These are phyloP conservation scores for Trypanosoma platydactyli DNA, from an alignment of 208 protist genomes.

Conservation along the genomic window DNA sequence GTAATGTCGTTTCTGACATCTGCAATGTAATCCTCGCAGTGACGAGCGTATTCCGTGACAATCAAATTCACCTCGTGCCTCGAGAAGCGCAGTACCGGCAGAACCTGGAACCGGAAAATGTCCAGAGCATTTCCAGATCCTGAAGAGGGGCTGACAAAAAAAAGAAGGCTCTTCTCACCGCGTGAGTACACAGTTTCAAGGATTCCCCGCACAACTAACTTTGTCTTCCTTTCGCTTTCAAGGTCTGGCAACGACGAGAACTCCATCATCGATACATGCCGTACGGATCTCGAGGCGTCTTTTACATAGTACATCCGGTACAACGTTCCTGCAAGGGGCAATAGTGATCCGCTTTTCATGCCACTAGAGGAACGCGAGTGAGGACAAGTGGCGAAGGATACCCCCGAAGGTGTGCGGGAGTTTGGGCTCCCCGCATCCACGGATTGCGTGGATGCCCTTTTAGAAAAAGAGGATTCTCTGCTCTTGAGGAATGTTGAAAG, in stretches of 20 bases:
- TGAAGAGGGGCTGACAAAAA: constrained; percentile 80
- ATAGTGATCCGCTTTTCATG: not conserved
- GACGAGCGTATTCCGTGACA: constrained; percentile 59
- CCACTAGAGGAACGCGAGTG: not conserved
- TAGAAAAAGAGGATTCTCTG: not conserved
- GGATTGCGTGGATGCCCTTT: not conserved
- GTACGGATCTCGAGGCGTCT: constrained; percentile 29
- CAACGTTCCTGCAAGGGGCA: not conserved
- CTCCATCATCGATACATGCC: constrained; percentile 47
- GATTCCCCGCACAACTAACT: constrained; percentile 31
- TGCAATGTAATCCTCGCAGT: constrained; percentile 85
- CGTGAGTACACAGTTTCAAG: constrained; percentile 52
- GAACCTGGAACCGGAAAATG: constrained; percentile 54
- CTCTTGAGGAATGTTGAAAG: constrained; percentile 1
- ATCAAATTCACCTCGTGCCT: constrained; percentile 55
- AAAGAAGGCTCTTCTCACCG: constrained; percentile 56
- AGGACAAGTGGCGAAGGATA: not conserved
- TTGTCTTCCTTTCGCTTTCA: constrained; percentile 22
- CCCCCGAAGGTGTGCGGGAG: not conserved
- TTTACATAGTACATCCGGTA: constrained; percentile 69
- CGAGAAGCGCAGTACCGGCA: constrained; percentile 70
- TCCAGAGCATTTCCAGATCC: constrained; percentile 61
- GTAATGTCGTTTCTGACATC: constrained; percentile 53
- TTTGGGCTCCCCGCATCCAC: not conserved
- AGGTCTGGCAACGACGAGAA: constrained; percentile 27